These are phyloP conservation scores for Zhuliangozyma parablackwelliae DNA, from an alignment of 1,139 yeast species.

Conservation along the genomic window DNA sequence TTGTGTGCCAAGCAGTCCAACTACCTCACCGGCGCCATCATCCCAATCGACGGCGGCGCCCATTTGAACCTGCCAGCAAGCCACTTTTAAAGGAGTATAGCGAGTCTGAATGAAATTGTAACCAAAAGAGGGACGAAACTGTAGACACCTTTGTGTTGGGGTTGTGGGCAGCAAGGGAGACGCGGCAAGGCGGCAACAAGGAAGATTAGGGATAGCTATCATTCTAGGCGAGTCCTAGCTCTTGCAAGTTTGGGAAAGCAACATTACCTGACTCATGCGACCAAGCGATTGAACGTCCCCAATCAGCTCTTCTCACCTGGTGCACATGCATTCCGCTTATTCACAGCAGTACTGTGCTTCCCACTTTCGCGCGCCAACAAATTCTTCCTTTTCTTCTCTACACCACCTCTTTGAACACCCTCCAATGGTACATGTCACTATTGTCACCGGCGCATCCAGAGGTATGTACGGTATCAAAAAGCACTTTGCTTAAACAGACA, in stretches of 20 bases:
- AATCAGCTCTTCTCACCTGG: no score
- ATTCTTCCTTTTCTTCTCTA: neutral
- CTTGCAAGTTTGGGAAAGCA: no score
- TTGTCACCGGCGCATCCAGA: conserved; percentile 70
- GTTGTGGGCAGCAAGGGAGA: no score
- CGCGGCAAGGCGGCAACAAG: no score
- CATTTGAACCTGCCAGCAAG: conserved; percentile 23
- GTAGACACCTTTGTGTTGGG: no score
- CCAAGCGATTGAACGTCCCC: no score
- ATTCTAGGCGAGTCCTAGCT: no score
- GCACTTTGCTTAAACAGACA: neutral
- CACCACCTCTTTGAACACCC: neutral
- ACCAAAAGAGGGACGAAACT: neutral
- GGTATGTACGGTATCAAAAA: conserved; percentile 22
- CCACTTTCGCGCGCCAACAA: no score
- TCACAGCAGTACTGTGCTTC: no score
- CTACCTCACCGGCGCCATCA: conserved; percentile 65
- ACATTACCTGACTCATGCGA: no score
- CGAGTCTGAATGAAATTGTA: neutral
- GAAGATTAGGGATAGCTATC: no score
- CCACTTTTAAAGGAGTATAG: conserved; percentile 9
- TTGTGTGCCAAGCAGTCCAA: conserved; percentile 56
- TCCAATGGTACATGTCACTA: conserved; percentile 11
- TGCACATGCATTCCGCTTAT: no score
- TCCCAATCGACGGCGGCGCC: conserved; percentile 75